A percentile compares a stretch with the other conserved stretches of the same genome.
These are phyloP conservation scores for Candida namnaoensis DNA, from an alignment of 805 yeast species.

Conservation along the genomic window DNA sequence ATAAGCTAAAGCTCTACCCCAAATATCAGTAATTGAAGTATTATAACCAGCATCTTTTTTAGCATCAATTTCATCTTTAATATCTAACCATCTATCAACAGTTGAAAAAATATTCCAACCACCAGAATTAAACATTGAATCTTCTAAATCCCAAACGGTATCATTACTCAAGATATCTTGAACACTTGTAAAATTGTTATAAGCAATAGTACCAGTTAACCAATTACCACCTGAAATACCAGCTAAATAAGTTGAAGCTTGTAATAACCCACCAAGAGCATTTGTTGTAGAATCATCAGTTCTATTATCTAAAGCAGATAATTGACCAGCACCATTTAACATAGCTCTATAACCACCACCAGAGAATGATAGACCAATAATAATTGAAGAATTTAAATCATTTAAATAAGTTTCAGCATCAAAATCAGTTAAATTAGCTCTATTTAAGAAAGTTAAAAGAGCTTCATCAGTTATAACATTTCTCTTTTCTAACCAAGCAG, in stretches of 20 bases:
- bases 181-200: slow-evolving; percentile 68
- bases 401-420: slow-evolving; percentile 29
- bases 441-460: slow-evolving; percentile 28
- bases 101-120: slow-evolving; percentile 51
- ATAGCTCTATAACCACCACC: slow-evolving; percentile 93
- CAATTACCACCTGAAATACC: slow-evolving; percentile 84
- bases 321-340: slow-evolving; percentile 76
- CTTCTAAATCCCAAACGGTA: slow-evolving; percentile 61
- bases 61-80: slow-evolving; percentile 40
- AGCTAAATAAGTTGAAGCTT: slow-evolving; percentile 58
- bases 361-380: slow-evolving; percentile 54
- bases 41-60: slow-evolving; percentile 59
- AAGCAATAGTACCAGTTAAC: slow-evolving; percentile 61
- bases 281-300: slow-evolving; percentile 44
- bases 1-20: slow-evolving; percentile 72
- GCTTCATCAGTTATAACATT: slow-evolving; percentile 19
- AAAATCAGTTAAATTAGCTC: slow-evolving; percentile 35
- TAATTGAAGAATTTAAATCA: slow-evolving; percentile 26
- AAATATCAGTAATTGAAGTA: slow-evolving; percentile 63
- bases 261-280: slow-evolving; percentile 66
- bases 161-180: slow-evolving; percentile 41
- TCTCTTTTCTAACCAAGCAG: slow-evolving; percentile 40
- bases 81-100: slow-evolving; percentile 42
- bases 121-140: slow-evolving; percentile 52
- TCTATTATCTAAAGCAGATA: slow-evolving; percentile 69